Percentiles rank a stretch among this genome's conserved stretches.
Conservation (phyloP, 2,329 filamentous ascomycete species). For the Cladosporium colombiae region DNA sequence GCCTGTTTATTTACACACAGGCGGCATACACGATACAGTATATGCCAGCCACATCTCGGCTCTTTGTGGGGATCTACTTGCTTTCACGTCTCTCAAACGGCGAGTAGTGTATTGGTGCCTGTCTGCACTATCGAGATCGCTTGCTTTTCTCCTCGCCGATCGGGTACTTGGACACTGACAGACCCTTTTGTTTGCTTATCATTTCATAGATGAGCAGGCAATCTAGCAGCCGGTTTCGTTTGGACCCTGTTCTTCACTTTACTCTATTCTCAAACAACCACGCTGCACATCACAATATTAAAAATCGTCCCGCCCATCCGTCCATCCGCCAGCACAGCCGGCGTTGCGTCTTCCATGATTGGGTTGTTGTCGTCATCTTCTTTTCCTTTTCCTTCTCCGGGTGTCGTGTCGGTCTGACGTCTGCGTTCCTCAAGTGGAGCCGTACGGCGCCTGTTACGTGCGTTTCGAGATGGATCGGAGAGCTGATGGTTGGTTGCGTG, state of each 20-base stretch:
- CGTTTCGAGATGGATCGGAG: background rate
- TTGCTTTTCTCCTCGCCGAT: background rate
- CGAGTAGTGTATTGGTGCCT: background rate
- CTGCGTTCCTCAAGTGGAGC: background rate
- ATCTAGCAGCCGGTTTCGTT: background rate
- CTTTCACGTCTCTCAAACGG: too few relatives aligned
- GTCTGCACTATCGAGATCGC: background rate
- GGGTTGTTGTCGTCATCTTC: background rate
- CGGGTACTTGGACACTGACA: too few relatives aligned
- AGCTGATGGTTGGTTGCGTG: background rate
- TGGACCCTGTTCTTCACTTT: background rate
- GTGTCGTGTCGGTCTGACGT: background rate
- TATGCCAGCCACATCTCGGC: too few relatives aligned
- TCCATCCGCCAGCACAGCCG: background rate
- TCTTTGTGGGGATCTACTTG: too few relatives aligned
- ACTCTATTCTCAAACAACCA: slow-evolving; percentile 6
- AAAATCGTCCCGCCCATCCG: background rate
- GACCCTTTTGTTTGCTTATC: background rate
- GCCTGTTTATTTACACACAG: too few relatives aligned
- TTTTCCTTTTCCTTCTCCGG: background rate
- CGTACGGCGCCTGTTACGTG: background rate
- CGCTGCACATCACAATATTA: slow-evolving; percentile 3
- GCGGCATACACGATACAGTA: too few relatives aligned
- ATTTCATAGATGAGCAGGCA: too few relatives aligned
- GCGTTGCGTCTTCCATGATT: background rate